Conservation (phyloP, 306 rosid genomes). For the Cotoneaster glaucophyllus region DNA sequence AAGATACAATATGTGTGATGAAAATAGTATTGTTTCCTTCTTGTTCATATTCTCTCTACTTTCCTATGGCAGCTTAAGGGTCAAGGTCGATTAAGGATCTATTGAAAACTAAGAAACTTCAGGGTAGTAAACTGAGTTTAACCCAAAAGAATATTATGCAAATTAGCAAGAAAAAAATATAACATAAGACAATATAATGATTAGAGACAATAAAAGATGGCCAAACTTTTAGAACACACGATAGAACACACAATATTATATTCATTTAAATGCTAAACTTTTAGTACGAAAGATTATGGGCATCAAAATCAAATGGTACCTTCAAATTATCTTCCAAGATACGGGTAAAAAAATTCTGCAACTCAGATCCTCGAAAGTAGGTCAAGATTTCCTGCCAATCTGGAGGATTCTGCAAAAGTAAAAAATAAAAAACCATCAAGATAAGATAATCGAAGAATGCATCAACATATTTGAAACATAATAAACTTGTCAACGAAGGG, state of each 20-base stretch:
- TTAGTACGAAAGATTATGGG: background rate
- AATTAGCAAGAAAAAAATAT: background rate
- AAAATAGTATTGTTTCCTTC: too few species aligned
- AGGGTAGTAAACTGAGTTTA: too few species aligned
- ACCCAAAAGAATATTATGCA: conserved; percentile 1
- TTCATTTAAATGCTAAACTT: background rate
- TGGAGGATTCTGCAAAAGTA: conserved; percentile 67
- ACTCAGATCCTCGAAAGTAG: conserved; percentile 88
- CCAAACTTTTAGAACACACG: background rate
- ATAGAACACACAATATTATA: background rate
- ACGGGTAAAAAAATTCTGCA: conserved; percentile 93
- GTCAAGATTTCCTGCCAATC: conserved; percentile 98
- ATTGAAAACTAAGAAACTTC: too few species aligned
- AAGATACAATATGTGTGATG: fast-evolving
- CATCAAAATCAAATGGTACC: conserved; percentile 30
- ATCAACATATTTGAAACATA: background rate
- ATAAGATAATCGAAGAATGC: conserved; percentile 1
- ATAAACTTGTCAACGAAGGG: background rate
- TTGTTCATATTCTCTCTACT: too few species aligned
- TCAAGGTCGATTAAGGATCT: too few species aligned
- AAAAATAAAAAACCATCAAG: background rate
- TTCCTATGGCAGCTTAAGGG: too few species aligned
- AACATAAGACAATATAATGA: background rate
- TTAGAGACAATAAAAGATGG: background rate
- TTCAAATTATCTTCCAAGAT: conserved; percentile 87